Base-by-base conservation (phyloP, 345 rosid species). In the Jatropha curcas region DNA sequence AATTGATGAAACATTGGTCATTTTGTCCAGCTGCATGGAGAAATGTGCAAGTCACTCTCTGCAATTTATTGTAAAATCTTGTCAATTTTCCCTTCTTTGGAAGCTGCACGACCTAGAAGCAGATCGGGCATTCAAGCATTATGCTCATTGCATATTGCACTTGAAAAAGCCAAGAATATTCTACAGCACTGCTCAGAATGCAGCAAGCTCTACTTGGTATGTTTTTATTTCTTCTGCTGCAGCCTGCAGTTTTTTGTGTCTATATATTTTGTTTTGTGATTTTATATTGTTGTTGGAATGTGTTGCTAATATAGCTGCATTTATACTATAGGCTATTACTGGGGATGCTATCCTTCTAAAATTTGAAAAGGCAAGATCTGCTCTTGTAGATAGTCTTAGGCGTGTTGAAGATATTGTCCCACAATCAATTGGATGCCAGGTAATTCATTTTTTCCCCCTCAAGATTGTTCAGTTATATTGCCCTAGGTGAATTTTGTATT, bases 41-140 rank as follows among this genome's bases (percentile, higher is more conserved):
- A 82, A 33, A 86, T 95, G 96, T 93, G 94, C 75, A 93, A 87
- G 82, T 82, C 82, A 48, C 84, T 95, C 70, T 89, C 94, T 19
- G 86, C 78, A 72, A 81, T 86, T 74, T 87, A 88, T 52, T 88
- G 97, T 80, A 90, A 91, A 77, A 85, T 90, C 56, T 58, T 89
- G 61, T 84, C 91, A 5, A 77, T 91, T 78, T 93, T 96, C 76
- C 99, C 99, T 6, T 87, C 90, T 7, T 79, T 96, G 83, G 99
- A 96, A 88, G 99, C 88, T n/a, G 94, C 97, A 75, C 82, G 97
- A 63, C 99, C 99, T 65, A 83, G 97, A 80, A 96, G 98, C 83
- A 96, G 83, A 85, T 91, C 98, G 60, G 99, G 99, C 67, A 93
- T 96, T 77, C 98, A 93, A 22, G 94, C 98, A 55, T 77, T 96